Conservation (phyloP, 768 basidiomycete genomes). For the Russula sp. region DNA sequence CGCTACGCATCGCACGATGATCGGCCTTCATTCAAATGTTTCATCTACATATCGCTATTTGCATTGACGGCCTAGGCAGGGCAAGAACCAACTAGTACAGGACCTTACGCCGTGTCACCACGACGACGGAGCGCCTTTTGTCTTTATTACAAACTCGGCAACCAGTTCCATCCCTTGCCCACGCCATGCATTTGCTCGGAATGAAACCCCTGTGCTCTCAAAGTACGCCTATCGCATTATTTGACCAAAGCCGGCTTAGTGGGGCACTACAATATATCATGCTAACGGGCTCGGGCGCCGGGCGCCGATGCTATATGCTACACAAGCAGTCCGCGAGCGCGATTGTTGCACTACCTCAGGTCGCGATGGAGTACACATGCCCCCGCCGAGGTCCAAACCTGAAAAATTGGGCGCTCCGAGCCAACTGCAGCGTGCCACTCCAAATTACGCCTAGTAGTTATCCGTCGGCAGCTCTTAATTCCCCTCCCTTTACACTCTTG, state of each 20-base stretch:
- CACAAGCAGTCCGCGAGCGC: background rate
- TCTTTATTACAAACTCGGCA: background rate
- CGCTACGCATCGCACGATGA: background rate
- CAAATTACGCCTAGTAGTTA: background rate
- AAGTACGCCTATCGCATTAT: background rate
- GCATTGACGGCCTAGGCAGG: background rate
- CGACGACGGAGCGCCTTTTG: conserved; percentile 1
- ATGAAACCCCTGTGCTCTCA: background rate
- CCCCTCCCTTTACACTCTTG: background rate
- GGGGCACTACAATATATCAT: background rate
- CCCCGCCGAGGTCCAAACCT: no score
- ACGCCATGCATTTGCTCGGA: background rate
- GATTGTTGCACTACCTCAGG: background rate
- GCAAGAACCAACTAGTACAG: background rate
- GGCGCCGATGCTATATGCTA: background rate
- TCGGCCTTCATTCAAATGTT: background rate
- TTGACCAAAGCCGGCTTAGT: background rate
- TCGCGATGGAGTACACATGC: background rate
- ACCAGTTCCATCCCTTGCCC: no score
- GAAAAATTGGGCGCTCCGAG: background rate
- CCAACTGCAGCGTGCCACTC: background rate
- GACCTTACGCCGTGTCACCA: background rate
- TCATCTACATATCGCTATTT: background rate
- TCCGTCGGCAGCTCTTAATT: background rate
- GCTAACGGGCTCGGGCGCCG: background rate